Conservation (phyloP, 2,329 filamentous ascomycete genomes). For the Pseudopyricularia cyperi region DNA sequence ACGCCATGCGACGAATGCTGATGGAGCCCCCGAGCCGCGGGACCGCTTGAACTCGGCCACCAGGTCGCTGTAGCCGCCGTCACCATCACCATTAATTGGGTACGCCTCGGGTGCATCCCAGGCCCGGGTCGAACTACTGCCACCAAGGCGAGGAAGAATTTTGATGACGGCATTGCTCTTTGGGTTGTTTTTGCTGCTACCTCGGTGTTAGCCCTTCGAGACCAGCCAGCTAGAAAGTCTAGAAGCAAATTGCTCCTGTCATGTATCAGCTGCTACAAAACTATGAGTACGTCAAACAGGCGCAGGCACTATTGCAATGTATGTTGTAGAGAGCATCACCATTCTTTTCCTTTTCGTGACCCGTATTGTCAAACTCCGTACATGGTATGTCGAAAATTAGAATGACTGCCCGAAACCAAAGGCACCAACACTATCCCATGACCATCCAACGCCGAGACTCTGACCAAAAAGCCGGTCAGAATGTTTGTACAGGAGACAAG, state of each 20-base stretch:
- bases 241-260: too few relatives aligned
- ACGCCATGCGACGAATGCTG: too few relatives aligned
- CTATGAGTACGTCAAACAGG: background rate
- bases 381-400: background rate
- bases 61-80: constrained; percentile 59
- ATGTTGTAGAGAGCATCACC: background rate
- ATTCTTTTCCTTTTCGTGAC: background rate
- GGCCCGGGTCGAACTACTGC: constrained; percentile 64
- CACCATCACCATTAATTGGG: constrained; percentile 59
- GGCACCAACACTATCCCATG: background rate
- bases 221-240: too few relatives aligned
- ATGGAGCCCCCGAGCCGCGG: too few relatives aligned
- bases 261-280: background rate
- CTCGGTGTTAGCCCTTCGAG: too few relatives aligned
- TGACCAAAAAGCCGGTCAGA: constrained; percentile 1
- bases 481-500: constrained; percentile 1
- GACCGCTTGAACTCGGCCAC: constrained; percentile 53
- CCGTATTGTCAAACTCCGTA: background rate
- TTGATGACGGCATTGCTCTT: constrained; percentile 10
- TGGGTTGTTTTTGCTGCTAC: background rate
- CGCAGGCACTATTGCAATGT: background rate
- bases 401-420: background rate
- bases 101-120: constrained; percentile 38
- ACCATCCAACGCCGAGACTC: constrained; percentile 1
- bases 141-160: constrained; percentile 49